Evolutionary conservation across 306 rosid genomes (phyloP).

Genomic region (Corylus americana): DNA sequence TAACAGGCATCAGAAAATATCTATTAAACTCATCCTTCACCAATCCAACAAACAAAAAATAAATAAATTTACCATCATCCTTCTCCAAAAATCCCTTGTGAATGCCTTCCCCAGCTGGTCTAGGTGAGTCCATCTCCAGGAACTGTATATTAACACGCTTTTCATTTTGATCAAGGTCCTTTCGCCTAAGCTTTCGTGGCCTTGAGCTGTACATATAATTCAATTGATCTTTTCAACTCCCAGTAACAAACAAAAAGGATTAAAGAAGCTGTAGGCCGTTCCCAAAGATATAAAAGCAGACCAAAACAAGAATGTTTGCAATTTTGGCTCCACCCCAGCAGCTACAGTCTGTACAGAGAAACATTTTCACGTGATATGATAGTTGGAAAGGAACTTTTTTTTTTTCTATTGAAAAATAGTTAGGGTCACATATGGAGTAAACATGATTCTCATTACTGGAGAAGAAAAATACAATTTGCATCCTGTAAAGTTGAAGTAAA

Average conservation of each 20-base stretch:
- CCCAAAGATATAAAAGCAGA: slow-evolving; percentile 52
- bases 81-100: slow-evolving; percentile 52
- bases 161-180: slow-evolving; percentile 43
- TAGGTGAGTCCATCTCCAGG: slow-evolving; percentile 78
- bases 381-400: slow-evolving; percentile 1
- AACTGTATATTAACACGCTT: slow-evolving; percentile 63
- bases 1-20: slow-evolving; percentile 19
- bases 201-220: slow-evolving; percentile 65
- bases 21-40: slow-evolving; percentile 51
- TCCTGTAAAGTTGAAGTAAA: not conserved
- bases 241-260: slow-evolving; percentile 27
- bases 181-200: slow-evolving; percentile 47
- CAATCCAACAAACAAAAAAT: not conserved
- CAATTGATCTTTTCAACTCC: slow-evolving; percentile 29
- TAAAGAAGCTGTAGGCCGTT: slow-evolving; percentile 40
- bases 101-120: slow-evolving; percentile 42
- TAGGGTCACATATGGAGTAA: slow-evolving; percentile 11
- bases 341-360: slow-evolving; percentile 62
- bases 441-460: slow-evolving; percentile 7
- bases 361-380: slow-evolving; percentile 17
- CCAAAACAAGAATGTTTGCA: slow-evolving; percentile 85
- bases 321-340: slow-evolving; percentile 71
- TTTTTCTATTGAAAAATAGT: slow-evolving; percentile 16
- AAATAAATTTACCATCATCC: slow-evolving; percentile 44
- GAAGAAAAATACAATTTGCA: not conserved